Evolutionary conservation across 176 grass and related monocot genomes (phyloP).

Genomic region (Bonia amplexicaulis): DNA sequence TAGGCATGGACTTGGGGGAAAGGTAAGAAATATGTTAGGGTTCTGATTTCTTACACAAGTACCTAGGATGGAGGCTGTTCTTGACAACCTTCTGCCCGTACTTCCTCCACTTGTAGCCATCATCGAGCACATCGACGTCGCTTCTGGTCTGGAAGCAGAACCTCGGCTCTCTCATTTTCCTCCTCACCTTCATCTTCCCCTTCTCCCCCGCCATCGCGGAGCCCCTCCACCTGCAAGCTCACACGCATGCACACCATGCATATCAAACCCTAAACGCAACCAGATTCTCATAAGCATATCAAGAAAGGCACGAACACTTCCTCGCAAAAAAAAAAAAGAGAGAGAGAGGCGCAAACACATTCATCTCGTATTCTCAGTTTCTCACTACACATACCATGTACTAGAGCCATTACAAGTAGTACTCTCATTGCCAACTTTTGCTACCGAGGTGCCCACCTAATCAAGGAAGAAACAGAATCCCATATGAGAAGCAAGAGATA

Average conservation of each 20-base stretch:
- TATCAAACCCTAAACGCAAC: slow-evolving; percentile 29
- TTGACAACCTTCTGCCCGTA: slow-evolving; percentile 99
- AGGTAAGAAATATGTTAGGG: neutral
- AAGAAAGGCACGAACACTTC: neutral
- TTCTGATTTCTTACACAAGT: neutral
- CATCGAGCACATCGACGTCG: slow-evolving; percentile 89
- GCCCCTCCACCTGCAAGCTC: slow-evolving; percentile 60
- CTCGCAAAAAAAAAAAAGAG: neutral
- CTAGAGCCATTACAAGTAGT: slow-evolving; percentile 31
- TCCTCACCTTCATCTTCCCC: slow-evolving; percentile 85
- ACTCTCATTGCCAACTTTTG: slow-evolving; percentile 28
- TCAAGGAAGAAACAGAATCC: neutral
- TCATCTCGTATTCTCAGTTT: neutral
- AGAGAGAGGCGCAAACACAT: neutral
- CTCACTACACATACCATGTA: slow-evolving; percentile 37
- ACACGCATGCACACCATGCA: neutral
- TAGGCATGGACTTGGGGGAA: neutral
- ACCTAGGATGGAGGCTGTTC: slow-evolving; percentile 98
- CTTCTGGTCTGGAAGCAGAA: slow-evolving; percentile 98
- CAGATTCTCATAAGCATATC: neutral
- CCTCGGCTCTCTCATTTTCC: slow-evolving; percentile 96
- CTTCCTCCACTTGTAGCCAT: slow-evolving; percentile 99
- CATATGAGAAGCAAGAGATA: neutral
- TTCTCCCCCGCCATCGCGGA: slow-evolving; percentile 46
- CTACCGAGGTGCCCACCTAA: slow-evolving; percentile 46